Evolutionary conservation across 345 rosid genomes (phyloP).

Genomic region (Acer campestre): DNA sequence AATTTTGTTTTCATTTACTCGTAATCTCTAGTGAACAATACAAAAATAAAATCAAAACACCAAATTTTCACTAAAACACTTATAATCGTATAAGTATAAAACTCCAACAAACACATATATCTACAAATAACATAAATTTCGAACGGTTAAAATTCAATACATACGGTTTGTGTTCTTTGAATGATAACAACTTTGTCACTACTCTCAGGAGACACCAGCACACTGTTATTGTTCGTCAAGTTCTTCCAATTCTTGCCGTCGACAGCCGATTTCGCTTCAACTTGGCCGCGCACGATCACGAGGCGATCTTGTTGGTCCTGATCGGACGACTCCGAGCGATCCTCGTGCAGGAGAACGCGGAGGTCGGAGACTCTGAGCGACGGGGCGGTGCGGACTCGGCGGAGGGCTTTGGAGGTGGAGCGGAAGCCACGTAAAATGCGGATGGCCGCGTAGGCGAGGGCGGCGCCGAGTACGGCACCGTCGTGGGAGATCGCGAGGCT

Average conservation of each 20-base stretch:
- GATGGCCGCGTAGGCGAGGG: constrained; percentile 67
- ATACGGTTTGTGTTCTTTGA: constrained; percentile 79
- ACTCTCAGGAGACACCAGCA: constrained; percentile 63
- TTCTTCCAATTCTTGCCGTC: constrained; percentile 47
- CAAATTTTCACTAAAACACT: neutral
- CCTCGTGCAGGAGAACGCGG: constrained; percentile 50
- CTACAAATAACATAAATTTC: neutral
- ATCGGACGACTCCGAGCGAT: constrained; percentile 25
- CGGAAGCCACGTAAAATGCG: constrained; percentile 52
- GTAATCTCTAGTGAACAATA: neutral
- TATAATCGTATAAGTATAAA: too few species aligned
- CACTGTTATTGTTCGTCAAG: constrained; percentile 29
- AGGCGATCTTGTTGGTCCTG: constrained; percentile 29
- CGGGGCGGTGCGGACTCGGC: constrained; percentile 56
- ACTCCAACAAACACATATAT: too few species aligned
- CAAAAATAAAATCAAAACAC: neutral
- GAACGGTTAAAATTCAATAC: constrained; percentile 11
- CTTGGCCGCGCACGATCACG: constrained; percentile 68
- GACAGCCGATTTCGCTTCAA: constrained; percentile 48
- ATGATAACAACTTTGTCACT: constrained; percentile 85
- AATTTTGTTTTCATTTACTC: neutral
- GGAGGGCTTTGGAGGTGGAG: constrained; percentile 56
- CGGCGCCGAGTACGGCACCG: constrained; percentile 80
- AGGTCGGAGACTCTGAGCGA: constrained; percentile 60
- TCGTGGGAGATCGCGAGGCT: constrained; percentile 80